A percentile compares a stretch with the other conserved stretches of the same genome.
phyloP scores from a whole-genome alignment of 495 filamentous ascomycete genomes.

The Sporormia fimetaria region DNA sequence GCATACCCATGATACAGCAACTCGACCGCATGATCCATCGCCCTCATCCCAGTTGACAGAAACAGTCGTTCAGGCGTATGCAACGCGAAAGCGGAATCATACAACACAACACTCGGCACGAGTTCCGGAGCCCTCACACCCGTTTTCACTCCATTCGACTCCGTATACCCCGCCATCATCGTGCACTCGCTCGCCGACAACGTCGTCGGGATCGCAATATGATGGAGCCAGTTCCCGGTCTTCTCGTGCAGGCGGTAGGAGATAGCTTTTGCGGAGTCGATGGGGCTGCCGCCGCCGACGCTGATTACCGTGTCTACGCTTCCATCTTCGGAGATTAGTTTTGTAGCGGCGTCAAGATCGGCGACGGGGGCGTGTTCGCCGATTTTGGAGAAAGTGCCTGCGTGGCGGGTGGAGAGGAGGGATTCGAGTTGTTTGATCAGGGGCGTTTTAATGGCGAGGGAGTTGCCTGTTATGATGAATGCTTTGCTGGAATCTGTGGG shows the following conservation, averaged over 20 bases:
- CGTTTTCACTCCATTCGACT: slow-evolving; percentile 34
- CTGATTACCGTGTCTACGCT: slow-evolving; percentile 39
- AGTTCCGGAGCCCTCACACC: slow-evolving; percentile 31
- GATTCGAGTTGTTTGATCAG: slow-evolving; percentile 38
- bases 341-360: slow-evolving; percentile 37
- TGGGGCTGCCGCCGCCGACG: slow-evolving; percentile 40
- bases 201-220: slow-evolving; percentile 42
- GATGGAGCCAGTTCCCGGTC: slow-evolving; percentile 34
- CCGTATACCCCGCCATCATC: slow-evolving; percentile 35
- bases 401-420: slow-evolving; percentile 35
- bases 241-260: slow-evolving; percentile 35
- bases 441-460: slow-evolving; percentile 38
- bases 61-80: slow-evolving; percentile 37
- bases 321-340: slow-evolving; percentile 32
- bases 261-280: slow-evolving; percentile 40
- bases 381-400: slow-evolving; percentile 39
- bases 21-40: slow-evolving; percentile 43
- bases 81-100: slow-evolving; percentile 36
- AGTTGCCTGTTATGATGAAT: slow-evolving; percentile 41
- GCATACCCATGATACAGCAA: slow-evolving; percentile 39
- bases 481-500: slow-evolving; percentile 35
- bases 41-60: slow-evolving; percentile 37
- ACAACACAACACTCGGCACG: slow-evolving; percentile 35
- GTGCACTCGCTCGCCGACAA: slow-evolving; percentile 41
- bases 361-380: slow-evolving; percentile 39